Evolutionary conservation across 2,329 filamentous ascomycete genomes (phyloP).

Genomic region (Magnaporthiopsis rhizophila): DNA sequence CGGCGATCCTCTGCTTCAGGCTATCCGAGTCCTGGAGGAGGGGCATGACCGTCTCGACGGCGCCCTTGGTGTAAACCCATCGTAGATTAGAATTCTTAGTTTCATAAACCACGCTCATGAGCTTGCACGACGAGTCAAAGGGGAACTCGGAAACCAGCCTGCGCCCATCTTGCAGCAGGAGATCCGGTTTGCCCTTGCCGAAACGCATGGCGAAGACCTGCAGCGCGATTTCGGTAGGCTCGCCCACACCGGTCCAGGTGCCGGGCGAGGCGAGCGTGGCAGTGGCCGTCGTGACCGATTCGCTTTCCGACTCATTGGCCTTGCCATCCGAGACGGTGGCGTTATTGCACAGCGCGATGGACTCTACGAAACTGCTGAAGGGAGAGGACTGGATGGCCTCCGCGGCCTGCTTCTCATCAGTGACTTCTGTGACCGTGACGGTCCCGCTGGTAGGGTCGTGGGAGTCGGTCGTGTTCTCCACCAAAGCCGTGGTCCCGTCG

Average conservation of each 20-base stretch:
- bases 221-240: constrained; percentile 63
- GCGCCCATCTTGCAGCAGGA: constrained; percentile 24
- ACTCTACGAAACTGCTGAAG: constrained; percentile 41
- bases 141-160: constrained; percentile 43
- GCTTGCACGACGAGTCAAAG: constrained; percentile 58
- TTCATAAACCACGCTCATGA: constrained; percentile 49
- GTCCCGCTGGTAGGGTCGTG: constrained; percentile 53
- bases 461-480: constrained; percentile 48
- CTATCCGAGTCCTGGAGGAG: constrained; percentile 39
- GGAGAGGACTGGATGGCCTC: constrained; percentile 19
- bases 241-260: constrained; percentile 53
- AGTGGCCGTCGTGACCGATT: constrained; percentile 31
- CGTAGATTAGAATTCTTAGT: neutral
- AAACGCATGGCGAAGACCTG: constrained; percentile 60
- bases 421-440: constrained; percentile 34
- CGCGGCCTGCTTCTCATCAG: constrained; percentile 25
- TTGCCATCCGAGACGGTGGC: constrained; percentile 39
- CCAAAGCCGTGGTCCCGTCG: constrained; percentile 41
- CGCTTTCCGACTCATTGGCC: constrained; percentile 9
- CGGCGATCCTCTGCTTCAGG: constrained; percentile 36
- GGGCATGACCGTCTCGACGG: constrained; percentile 49
- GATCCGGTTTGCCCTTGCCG: constrained; percentile 40
- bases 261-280: constrained; percentile 36
- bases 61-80: constrained; percentile 41
- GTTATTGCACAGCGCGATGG: constrained; percentile 56